Base-by-base conservation (phyloP, 805 yeast genomes). In the Lipomyces chichibuensis region DNA sequence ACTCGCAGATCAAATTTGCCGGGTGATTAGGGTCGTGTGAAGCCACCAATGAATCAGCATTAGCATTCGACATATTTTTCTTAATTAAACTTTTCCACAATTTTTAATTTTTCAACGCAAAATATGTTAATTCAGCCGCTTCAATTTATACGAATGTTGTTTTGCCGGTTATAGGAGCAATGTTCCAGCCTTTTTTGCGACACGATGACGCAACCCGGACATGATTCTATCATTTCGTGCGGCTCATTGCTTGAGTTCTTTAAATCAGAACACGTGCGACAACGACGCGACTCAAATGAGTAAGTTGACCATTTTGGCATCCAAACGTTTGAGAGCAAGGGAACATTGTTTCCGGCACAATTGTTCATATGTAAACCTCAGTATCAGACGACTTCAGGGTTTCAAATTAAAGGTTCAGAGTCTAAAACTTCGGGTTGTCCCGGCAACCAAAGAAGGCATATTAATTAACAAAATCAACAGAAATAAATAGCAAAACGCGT, bases 1-100 rank as follows among this genome's bases (percentile, higher is more conserved):
- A 82, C 67, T 89, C 90, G 76, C 97, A 92, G 69, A 93, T 91
- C 73, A 90, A 80, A 74, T 89, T 88, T 1, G 97, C 96, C 0
- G 98, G 97, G 76, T 90, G 94, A 54, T 80, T 76, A 14, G 86
- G 84, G 67, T 84, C 86, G n/a, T 77, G 71, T 2, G 84, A 82
- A 17, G 64, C 69, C 43, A 81, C 70, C 20, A 79, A 70, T 25
- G 72, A 71, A 35, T 67, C 70, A 33, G 54, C 62, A 35, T 25
- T 52, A 17, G 6, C 17, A 13, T 25, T 29, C n/a, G 55, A 2
- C 55, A 52, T 52, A 13, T 23, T 52, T 23, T 17, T 7, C n/a
- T 43, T 43, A n/a, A 43, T 17, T n/a, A 17, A 6, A 17, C 8
- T 43, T 43, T 43, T 5, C 49, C 20, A n/a, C 20, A 17, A n/a